A percentile compares a stretch with the other conserved stretches of the same genome.
These are phyloP conservation scores for Trypanosoma rangeli DNA, from an alignment of 208 protist genomes.

Conservation along the genomic window DNA sequence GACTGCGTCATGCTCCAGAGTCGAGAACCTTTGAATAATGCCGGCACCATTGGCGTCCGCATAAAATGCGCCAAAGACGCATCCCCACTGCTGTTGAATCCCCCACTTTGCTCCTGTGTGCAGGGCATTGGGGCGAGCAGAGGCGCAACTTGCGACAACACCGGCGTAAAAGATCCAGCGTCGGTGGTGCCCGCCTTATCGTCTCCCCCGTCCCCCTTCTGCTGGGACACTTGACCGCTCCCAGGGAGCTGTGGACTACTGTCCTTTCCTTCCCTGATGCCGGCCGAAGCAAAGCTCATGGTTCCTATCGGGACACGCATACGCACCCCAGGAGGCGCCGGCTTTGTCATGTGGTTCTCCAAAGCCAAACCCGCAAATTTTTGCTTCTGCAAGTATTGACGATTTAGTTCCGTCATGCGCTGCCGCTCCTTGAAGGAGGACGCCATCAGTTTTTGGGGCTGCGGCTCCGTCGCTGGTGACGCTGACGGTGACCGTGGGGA, in stretches of 20 bases:
- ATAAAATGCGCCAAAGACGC: background rate
- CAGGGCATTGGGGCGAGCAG: background rate
- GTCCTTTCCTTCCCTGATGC: background rate
- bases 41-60: no score
- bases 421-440: conserved; percentile 13
- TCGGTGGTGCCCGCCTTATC: background rate
- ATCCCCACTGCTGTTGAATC: background rate
- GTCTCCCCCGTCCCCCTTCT: background rate
- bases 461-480: background rate
- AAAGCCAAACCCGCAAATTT: background rate
- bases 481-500: background rate
- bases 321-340: background rate
- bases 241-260: background rate
- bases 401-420: background rate
- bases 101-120: background rate
- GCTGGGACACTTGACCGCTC: background rate
- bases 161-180: background rate
- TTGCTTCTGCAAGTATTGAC: background rate
- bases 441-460: background rate
- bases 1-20: background rate
- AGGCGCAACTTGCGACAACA: background rate
- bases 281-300: background rate
- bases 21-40: background rate
- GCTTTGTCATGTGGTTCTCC: background rate
- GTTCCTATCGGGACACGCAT: background rate